Evolutionary conservation across 352 stramenopile species (phyloP), one percentile per base, ranked within the genome.

Genomic region (Phytophthora ramorum): DNA sequence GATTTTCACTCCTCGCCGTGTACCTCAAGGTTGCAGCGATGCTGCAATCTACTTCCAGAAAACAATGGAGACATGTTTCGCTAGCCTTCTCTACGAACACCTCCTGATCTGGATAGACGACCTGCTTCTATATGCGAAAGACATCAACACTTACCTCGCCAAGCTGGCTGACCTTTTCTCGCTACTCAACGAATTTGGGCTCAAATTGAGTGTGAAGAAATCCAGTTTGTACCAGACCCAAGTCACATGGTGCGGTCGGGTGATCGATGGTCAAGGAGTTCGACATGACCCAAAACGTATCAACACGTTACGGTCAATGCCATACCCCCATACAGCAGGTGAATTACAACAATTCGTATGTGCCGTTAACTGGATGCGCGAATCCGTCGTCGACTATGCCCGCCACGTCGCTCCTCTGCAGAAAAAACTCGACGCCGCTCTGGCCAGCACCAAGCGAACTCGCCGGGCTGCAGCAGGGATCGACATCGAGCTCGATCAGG

Each of bases 61-160:
- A 40, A 54, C 44, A 20, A 63, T 63, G 54, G 43, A 63, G 13
- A 4, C 8, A 20, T 55, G 30, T 8, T 53, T 63, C 17, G 10
- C 19, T 17, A 28, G 20, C 17, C 14, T 55, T 5, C 32, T 63
- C 7, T 54, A 49, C 14, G 19, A 55, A 19, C 19, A 57, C 44
- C 30, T 73, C 7, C 17, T 79, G 7, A 32, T 69, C 2, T 79
- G 71, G 56, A 70, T 79, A n/a, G 71, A 75, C 32, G 61, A 72
- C 40, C 14, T 78, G 7, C 51, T 79, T 5, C 14, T 75, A 4
- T 74, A 66, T 47, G 60, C 60, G 7, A 24, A 43, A 3, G 48
- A 63, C 22, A 58, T 67, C 8, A 51, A 61, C 4, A 58, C 38
- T 19, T 76, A 69, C 49, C 19, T 73, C 13, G 9, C 41, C 3